Conservation (phyloP, 176 grass and related monocot species). For the Triticum dicoccoides region DNA sequence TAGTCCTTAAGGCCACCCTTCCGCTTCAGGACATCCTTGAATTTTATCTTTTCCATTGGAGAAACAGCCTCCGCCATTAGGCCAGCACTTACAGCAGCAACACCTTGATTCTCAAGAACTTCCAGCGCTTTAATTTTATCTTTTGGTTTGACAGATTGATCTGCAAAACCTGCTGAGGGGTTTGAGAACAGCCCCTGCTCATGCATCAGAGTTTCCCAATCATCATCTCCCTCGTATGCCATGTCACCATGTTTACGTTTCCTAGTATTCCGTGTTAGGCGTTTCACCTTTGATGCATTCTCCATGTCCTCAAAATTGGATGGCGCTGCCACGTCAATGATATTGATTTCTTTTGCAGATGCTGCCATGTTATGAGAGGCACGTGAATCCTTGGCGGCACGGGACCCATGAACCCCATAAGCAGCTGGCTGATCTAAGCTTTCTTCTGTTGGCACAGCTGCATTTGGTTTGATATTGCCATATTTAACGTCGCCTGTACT, state of each 20-base stretch:
- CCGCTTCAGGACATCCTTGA: conserved; percentile 85
- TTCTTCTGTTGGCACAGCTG: conserved; percentile 26
- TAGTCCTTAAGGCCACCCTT: conserved; percentile 93
- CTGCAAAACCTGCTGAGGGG: conserved; percentile 34
- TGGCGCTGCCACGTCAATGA: conserved; percentile 30
- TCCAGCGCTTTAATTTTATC: conserved; percentile 39
- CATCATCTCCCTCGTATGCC: conserved; percentile 89
- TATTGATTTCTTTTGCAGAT: conserved; percentile 41
- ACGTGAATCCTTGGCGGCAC: conserved; percentile 38
- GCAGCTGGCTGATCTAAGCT: conserved; percentile 30
- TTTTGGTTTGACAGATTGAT: conserved; percentile 59
- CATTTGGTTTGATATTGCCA: conserved; percentile 33
- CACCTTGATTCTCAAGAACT: conserved; percentile 37
- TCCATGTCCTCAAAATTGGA: conserved; percentile 39
- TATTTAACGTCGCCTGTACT: conserved; percentile 19
- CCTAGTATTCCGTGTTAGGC: conserved; percentile 45
- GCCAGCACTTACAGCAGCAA: conserved; percentile 74
- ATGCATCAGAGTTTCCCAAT: conserved; percentile 88
- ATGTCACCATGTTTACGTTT: conserved; percentile 85
- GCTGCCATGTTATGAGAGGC: conserved; percentile 25
- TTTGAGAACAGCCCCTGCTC: conserved; percentile 73
- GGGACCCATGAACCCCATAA: conserved; percentile 22
- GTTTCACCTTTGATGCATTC: conserved; percentile 45
- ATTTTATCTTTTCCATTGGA: conserved; percentile 94
- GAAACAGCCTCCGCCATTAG: conserved; percentile 66